These are phyloP conservation scores for Phytophthora pseudosyringae DNA, from an alignment of 352 stramenopile species.

Conservation along the genomic window DNA sequence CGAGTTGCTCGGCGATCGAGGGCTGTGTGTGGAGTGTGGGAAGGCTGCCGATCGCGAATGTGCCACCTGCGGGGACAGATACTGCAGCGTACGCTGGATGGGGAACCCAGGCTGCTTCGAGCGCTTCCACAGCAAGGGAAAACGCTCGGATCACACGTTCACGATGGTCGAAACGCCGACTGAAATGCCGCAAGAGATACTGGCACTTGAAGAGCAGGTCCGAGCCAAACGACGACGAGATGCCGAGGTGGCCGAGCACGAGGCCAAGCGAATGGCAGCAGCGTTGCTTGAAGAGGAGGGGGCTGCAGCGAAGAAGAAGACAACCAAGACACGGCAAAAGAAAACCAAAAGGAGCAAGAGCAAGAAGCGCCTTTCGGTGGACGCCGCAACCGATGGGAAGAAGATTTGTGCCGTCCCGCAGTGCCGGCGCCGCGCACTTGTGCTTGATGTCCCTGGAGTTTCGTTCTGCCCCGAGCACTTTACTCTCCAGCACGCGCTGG, in stretches of 20 bases:
- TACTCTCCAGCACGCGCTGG: slow-evolving; percentile 72
- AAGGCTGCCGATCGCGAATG: slow-evolving; percentile 77
- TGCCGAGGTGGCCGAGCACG: slow-evolving; percentile 56
- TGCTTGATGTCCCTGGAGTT: slow-evolving; percentile 30
- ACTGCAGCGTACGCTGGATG: slow-evolving; percentile 88
- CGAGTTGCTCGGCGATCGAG: slow-evolving; percentile 58
- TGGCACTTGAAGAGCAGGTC: slow-evolving; percentile 63
- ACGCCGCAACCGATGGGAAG: slow-evolving; percentile 19
- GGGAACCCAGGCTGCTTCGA: slow-evolving; percentile 87
- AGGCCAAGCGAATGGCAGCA: slow-evolving; percentile 55
- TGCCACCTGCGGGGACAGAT: slow-evolving; percentile 67
- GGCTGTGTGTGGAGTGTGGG: slow-evolving; percentile 77
- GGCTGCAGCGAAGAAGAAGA: slow-evolving; percentile 19
- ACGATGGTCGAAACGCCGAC: slow-evolving; percentile 35
- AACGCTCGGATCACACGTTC: slow-evolving; percentile 66
- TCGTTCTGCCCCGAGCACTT: slow-evolving; percentile 64
- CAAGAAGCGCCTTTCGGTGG: slow-evolving; percentile 25
- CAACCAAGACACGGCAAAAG: slow-evolving; percentile 21
- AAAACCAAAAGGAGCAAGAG: slow-evolving; percentile 43
- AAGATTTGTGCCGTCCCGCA: slow-evolving; percentile 44
- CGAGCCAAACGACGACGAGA: slow-evolving; percentile 59
- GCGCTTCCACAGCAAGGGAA: slow-evolving; percentile 77
- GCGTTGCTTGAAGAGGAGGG: slow-evolving; percentile 47
- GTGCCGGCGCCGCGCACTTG: slow-evolving; percentile 40
- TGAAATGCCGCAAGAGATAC: slow-evolving; percentile 50